These are phyloP conservation scores for Mortierella antarctica DNA, from an alignment of 192 early-diverging fungal species.

Conservation along the genomic window DNA sequence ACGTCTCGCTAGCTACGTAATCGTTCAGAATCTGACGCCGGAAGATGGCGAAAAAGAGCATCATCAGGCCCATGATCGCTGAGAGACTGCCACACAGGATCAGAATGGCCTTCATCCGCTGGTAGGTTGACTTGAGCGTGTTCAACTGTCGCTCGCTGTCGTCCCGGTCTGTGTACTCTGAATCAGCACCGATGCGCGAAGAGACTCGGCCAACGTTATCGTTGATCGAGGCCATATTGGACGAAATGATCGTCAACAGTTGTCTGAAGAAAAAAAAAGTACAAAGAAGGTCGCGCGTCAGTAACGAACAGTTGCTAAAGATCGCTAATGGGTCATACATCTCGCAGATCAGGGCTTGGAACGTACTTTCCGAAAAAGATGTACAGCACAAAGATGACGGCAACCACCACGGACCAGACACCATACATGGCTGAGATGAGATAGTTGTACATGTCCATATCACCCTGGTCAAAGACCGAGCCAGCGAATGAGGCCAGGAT, in stretches of 20 bases:
- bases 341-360: background rate
- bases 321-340: background rate
- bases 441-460: constrained; percentile 32
- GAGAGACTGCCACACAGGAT: constrained; percentile 43
- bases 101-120: constrained; percentile 40
- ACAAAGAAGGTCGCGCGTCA: background rate
- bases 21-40: constrained; percentile 40
- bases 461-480: constrained; percentile 28
- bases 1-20: constrained; percentile 33
- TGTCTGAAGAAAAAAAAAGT: constrained; percentile 21
- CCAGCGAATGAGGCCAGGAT: constrained; percentile 49
- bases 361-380: constrained; percentile 55
- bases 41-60: constrained; percentile 50
- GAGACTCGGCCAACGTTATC: constrained; percentile 46
- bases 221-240: constrained; percentile 51
- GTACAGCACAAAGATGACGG: constrained; percentile 45
- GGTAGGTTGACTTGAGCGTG: constrained; percentile 44
- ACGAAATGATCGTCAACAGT: constrained; percentile 52
- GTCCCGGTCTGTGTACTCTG: constrained; percentile 48
- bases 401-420: constrained; percentile 43
- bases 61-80: constrained; percentile 51
- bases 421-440: constrained; percentile 51
- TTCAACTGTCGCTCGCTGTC: constrained; percentile 50
- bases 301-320: background rate
- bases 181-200: constrained; percentile 44